A percentile compares a stretch with the other conserved stretches of the same genome.
Evolutionary conservation across 768 basidiomycete species (phyloP).

Genomic region (Suillus discolor): DNA sequence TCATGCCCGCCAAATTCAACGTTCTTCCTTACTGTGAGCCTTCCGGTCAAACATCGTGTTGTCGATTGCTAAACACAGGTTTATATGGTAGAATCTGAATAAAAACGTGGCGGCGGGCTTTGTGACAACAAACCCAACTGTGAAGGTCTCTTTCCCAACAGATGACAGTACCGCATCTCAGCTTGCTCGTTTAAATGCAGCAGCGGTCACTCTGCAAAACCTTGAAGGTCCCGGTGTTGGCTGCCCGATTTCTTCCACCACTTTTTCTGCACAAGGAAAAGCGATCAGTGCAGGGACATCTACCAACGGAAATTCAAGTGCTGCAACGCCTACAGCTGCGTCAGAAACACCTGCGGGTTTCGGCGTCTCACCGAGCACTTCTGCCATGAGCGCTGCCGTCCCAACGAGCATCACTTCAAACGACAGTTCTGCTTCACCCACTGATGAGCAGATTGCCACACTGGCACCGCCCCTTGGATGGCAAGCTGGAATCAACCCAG

Average conservation of each 20-base stretch:
- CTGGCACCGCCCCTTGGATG: conserved; percentile 64
- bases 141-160: conserved; percentile 63
- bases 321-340: not conserved
- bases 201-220: conserved; percentile 74
- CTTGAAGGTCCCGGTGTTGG: conserved; percentile 66
- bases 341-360: conserved; percentile 6
- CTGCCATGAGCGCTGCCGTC: conserved; percentile 3
- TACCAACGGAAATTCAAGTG: conserved; percentile 7
- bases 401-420: not conserved
- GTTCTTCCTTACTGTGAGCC: conserved; percentile 51
- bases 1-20: conserved; percentile 60
- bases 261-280: conserved; percentile 45
- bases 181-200: conserved; percentile 58
- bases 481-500: conserved; percentile 57
- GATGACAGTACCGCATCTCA: conserved; percentile 55
- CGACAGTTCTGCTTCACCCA: conserved; percentile 17
- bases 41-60: conserved; percentile 13
- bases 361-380: not conserved
- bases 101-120: conserved; percentile 62
- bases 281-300: conserved; percentile 25
- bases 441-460: conserved; percentile 33
- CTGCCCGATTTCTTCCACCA: conserved; percentile 68
- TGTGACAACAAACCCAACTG: conserved; percentile 64
- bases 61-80: conserved; percentile 3
- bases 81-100: conserved; percentile 40